A percentile compares a stretch with the other conserved stretches of the same genome.
Evolutionary conservation across 768 basidiomycete species (phyloP).

Genomic region (Lentinula aciculospora): DNA sequence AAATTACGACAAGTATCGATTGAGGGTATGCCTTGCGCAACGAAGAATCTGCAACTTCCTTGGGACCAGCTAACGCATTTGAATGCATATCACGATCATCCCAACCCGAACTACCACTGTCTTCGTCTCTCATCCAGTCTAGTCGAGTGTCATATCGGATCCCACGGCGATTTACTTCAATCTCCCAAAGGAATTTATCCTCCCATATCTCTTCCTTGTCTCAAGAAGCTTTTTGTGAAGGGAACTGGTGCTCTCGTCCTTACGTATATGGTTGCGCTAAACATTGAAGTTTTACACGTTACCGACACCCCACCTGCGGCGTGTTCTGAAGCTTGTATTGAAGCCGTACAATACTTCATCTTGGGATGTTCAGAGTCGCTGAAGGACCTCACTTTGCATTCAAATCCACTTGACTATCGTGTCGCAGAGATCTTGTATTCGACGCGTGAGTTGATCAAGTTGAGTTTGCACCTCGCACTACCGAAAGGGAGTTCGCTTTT

Average conservation of each 20-base stretch:
- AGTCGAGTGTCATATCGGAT: neutral
- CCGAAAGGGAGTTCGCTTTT: neutral
- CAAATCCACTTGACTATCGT: neutral
- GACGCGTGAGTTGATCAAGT: neutral
- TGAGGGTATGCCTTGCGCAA: neutral
- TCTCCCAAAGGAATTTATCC: neutral
- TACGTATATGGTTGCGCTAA: neutral
- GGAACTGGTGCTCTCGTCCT: neutral
- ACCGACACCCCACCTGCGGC: too few relatives aligned
- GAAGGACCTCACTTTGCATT: neutral
- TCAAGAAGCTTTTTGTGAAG: neutral
- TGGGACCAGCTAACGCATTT: constrained; percentile 4
- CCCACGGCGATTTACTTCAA: neutral
- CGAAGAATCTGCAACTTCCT: neutral
- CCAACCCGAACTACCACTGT: neutral
- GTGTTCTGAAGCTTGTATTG: neutral
- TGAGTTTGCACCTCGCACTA: neutral
- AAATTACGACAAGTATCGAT: neutral
- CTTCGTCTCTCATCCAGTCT: constrained; percentile 4
- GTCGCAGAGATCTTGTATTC: neutral
- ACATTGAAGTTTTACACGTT: neutral
- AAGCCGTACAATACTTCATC: neutral
- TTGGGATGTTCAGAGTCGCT: neutral
- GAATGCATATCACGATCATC: neutral
- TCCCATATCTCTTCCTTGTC: neutral